A percentile compares a stretch with the other conserved stretches of the same genome.
These are phyloP conservation scores for Aspergillus haitiensis DNA, from an alignment of 495 filamentous ascomycete genomes.

Conservation along the genomic window DNA sequence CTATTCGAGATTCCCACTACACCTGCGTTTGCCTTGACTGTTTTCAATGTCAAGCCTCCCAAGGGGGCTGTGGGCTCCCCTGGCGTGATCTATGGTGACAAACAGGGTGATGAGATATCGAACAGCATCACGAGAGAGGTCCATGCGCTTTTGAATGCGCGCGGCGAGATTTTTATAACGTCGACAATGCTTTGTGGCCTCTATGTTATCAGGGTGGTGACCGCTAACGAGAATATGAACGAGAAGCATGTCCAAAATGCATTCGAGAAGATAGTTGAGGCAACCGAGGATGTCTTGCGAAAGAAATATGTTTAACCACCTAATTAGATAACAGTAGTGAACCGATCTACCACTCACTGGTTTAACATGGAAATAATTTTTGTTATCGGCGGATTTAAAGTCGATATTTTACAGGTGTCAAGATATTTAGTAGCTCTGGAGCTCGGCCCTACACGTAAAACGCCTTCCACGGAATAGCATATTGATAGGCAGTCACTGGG, in stretches of 20 bases:
- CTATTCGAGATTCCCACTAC: slow-evolving; percentile 75
- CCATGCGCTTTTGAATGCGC: slow-evolving; percentile 72
- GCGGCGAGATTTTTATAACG: slow-evolving; percentile 83
- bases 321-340: too few species aligned
- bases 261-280: slow-evolving; percentile 72
- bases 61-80: slow-evolving; percentile 6
- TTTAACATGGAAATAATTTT: too few species aligned
- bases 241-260: slow-evolving; percentile 70
- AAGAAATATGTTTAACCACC: too few species aligned
- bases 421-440: too few species aligned
- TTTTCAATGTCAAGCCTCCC: slow-evolving; percentile 57
- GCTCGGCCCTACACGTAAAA: too few species aligned
- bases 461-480: too few species aligned
- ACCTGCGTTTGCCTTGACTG: slow-evolving; percentile 78
- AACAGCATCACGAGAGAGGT: slow-evolving; percentile 75
- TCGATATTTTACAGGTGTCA: too few species aligned
- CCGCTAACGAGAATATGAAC: slow-evolving; percentile 65
- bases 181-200: slow-evolving; percentile 71
- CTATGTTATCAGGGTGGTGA: slow-evolving; percentile 81
- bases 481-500: too few species aligned
- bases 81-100: slow-evolving; percentile 14
- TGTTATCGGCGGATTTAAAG: too few species aligned
- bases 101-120: slow-evolving; percentile 46
- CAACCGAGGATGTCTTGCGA: slow-evolving; percentile 56
- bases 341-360: too few species aligned